Conservation (phyloP, 345 rosid species). For the Cardiospermum halicacabum region DNA sequence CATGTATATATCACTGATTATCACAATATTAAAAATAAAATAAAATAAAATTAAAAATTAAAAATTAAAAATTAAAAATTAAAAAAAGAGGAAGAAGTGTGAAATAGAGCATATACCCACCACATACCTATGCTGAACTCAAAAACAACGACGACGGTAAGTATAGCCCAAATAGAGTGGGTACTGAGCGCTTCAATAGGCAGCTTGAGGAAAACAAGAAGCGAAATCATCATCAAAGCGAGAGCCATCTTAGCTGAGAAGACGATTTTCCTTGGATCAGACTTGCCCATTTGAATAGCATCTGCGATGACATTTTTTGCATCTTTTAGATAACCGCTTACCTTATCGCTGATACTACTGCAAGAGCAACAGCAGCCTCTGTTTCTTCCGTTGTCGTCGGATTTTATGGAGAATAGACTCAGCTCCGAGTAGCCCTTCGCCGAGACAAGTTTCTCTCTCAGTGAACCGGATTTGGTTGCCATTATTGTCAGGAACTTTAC, state of each 20-base stretch:
- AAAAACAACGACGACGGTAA: conserved; percentile 87
- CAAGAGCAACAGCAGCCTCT: conserved; percentile 39
- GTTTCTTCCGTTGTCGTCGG: conserved; percentile 9
- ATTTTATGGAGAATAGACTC: conserved; percentile 30
- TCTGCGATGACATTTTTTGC: conserved; percentile 34
- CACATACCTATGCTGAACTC: conserved; percentile 93
- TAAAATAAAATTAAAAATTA: too few species aligned
- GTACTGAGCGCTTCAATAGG: conserved; percentile 56
- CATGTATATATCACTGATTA: too few species aligned
- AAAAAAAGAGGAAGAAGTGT: too few species aligned
- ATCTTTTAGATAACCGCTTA: conserved; percentile 20
- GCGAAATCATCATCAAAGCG: conserved; percentile 64
- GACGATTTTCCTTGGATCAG: conserved; percentile 85
- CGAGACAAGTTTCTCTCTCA: conserved; percentile 50
- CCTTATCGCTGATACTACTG: conserved; percentile 20
- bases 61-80: too few species aligned
- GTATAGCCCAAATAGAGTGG: conserved; percentile 86
- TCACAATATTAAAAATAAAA: too few species aligned
- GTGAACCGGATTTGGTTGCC: conserved; percentile 38
- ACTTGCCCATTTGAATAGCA: conserved; percentile 67
- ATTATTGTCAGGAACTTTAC: background rate
- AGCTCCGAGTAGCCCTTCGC: conserved; percentile 41
- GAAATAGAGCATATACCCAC: too few species aligned
- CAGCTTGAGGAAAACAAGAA: conserved; percentile 60
- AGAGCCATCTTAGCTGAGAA: conserved; percentile 85